Conservation (phyloP, 176 grass and related monocot species). For the Puya raimondii region DNA sequence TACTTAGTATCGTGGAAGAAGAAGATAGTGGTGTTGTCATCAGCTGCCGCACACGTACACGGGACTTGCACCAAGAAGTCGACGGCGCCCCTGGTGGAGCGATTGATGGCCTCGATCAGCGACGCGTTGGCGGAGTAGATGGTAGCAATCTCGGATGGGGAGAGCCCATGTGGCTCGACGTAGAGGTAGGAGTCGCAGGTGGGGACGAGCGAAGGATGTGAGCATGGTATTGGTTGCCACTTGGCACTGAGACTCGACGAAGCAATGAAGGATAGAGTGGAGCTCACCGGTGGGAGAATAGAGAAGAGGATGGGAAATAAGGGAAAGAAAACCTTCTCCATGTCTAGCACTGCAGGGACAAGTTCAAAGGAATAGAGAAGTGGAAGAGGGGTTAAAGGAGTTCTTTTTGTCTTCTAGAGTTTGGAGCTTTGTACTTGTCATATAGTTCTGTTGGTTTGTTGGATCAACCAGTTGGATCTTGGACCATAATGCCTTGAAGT, state of each 20-base stretch:
- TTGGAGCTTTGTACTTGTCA: no score
- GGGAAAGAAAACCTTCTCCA: neutral
- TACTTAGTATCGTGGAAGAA: conserved; percentile 39
- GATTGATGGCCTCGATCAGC: conserved; percentile 20
- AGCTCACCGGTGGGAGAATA: conserved; percentile 19
- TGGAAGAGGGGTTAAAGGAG: no score
- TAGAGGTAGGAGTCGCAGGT: conserved; percentile 45
- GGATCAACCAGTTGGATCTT: no score
- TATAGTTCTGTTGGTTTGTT: no score
- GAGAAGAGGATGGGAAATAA: conserved; percentile 29
- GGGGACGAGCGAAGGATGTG: conserved; percentile 2
- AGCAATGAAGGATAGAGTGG: neutral
- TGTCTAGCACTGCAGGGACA: no score
- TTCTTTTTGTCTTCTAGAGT: no score
- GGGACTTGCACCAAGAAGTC: conserved; percentile 37
- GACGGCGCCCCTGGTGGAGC: conserved; percentile 1
- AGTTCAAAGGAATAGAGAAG: no score
- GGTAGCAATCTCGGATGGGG: conserved; percentile 4
- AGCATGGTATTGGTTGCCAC: conserved; percentile 32
- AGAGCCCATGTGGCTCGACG: conserved; percentile 30
- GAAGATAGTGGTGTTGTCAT: conserved; percentile 3
- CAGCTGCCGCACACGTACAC: conserved; percentile 26
- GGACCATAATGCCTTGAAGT: no score
- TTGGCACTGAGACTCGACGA: neutral
- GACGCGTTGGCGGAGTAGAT: conserved; percentile 31